Evolutionary conservation across 257 asterid genomes (phyloP).

Genomic region (Solanum arcanum): DNA sequence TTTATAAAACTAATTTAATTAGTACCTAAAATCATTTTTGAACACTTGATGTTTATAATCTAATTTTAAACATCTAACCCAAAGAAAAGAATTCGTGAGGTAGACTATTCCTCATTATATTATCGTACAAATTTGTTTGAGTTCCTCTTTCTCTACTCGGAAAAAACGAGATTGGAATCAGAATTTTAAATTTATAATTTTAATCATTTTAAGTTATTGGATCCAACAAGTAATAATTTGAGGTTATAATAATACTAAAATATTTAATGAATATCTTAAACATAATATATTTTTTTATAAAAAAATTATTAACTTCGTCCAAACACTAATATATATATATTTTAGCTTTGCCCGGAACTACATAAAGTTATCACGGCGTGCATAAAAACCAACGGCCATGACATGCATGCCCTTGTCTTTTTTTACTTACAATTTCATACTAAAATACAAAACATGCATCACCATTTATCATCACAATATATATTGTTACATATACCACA

Average conservation of each 20-base stretch:
- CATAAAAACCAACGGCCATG: conserved; percentile 13
- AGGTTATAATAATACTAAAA: background rate
- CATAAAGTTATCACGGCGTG: conserved; percentile 20
- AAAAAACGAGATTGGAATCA: background rate
- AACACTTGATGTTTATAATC: no score
- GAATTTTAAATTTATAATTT: background rate
- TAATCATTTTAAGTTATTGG: background rate
- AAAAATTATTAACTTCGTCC: no score
- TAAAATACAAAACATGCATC: conserved; percentile 9
- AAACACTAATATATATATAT: background rate
- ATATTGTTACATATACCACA: background rate
- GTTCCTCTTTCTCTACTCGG: background rate
- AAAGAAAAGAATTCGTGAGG: background rate
- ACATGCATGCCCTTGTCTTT: conserved; percentile 30
- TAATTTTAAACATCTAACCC: background rate
- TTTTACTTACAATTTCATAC: background rate
- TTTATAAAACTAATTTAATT: background rate
- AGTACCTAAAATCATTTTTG: background rate
- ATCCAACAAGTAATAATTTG: background rate
- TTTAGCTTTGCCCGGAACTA: no score
- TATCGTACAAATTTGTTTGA: background rate
- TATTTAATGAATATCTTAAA: background rate
- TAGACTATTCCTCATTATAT: background rate
- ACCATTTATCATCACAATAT: conserved; percentile 13
- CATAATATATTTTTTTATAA: background rate